Evolutionary conservation across 2,329 filamentous ascomycete species (phyloP), one percentile per base, ranked within the genome.

Genomic region (Drechslerella stenobrocha): DNA sequence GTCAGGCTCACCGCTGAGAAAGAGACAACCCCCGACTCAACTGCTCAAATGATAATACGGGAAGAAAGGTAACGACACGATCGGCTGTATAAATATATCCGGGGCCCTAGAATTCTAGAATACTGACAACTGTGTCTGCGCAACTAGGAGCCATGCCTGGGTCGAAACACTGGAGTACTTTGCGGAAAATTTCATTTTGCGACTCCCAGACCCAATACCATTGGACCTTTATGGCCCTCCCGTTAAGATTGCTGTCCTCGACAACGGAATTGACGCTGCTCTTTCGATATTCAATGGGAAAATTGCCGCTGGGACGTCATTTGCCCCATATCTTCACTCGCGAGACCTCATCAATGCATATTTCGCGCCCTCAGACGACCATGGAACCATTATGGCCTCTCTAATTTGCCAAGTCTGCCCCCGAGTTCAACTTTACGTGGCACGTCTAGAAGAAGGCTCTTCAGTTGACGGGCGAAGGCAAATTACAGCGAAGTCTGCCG

Each of bases 261-360:
- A 42, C 15, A 42, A 42, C 9, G 37, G 37, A 42, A 42, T 42
- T 18, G 37, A 42, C 37, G 37, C 37, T 20, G 37, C 37, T 3
- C 37, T 42, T n/a, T 18, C 37, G 15, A 42, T 42, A 42, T 42
- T 42, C 37, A n/a, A 42, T 42, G 37, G 37, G 9, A 42, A 42
- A 9, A 42, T 42, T 20, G 37, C 37, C 3, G 37, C 37, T 2
- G 37, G 37, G 37, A 42, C 37, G 8, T 42, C 37, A 4, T 42
- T 42, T 18, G 13, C n/a, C 22, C 37, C 37, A 2, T 42, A 42
- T 18, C 37, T 18, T 42, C 22, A 42, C 37, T 42, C 37, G 15
- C 37, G 37, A 9, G 37, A 42, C 37, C 15, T 42, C 9, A 42
- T 42, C 13, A 42, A 42, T 18, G 37, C 37, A 5, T 42, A 42